Conservation (phyloP, 306 rosid genomes). For the Prunus davidiana region DNA sequence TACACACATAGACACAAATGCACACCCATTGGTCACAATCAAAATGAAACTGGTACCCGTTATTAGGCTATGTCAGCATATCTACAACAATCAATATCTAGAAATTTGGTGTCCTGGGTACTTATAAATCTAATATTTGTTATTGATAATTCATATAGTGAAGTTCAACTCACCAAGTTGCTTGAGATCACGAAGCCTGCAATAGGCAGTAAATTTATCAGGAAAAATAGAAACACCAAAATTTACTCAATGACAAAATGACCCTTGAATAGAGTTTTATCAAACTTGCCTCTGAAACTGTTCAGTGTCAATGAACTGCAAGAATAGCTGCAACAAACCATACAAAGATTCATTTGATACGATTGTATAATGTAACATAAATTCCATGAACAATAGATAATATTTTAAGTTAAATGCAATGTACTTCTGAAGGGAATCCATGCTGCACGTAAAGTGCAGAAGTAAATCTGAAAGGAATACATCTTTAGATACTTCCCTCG, state of each 20-base stretch:
- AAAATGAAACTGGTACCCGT: background rate
- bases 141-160: background rate
- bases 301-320: slow-evolving; percentile 86
- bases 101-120: background rate
- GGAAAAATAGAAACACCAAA: background rate
- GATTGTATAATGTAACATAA: background rate
- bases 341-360: slow-evolving; percentile 9
- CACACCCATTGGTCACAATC: background rate
- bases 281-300: slow-evolving; percentile 87
- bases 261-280: background rate
- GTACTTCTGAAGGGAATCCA: background rate
- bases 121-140: background rate
- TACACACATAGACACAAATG: background rate
- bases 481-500: background rate
- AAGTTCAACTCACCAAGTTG: slow-evolving; percentile 72
- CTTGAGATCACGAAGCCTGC: slow-evolving; percentile 95
- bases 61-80: background rate
- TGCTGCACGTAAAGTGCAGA: background rate
- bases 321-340: slow-evolving; percentile 50
- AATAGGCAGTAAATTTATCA: slow-evolving; percentile 19
- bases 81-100: background rate
- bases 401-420: background rate
- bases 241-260: background rate
- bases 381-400: background rate
- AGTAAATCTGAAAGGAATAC: background rate